Evolutionary conservation across 2,329 filamentous ascomycete genomes (phyloP), one percentile per base, ranked within the genome.

Genomic region (Stylonectria norvegica): DNA sequence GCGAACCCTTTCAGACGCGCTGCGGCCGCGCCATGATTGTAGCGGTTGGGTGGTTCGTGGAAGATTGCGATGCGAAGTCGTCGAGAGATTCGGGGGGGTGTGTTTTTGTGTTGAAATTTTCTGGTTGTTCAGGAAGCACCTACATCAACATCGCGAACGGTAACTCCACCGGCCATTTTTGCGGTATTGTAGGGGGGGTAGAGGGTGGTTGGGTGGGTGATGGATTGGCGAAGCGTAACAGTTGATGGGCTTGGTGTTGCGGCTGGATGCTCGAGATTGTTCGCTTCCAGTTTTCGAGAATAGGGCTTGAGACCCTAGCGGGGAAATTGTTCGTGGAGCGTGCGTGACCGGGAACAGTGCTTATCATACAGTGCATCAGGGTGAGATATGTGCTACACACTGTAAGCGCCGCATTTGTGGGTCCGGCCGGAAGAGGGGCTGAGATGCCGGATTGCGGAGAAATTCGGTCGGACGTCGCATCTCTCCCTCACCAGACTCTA

Each of bases 101-200:
- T 20, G 28, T 36, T 16, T 28, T 18, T 22, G 35, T 31, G 20
- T 20, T 15, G 20, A 18, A 17, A 22, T 36, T 15, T 20, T 36
- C 39, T 38, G 32, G 38, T 49, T 25, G 39, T 50, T 62, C 53
- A 61, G 52, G 62, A 54, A 60, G 50, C 45, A 81, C 81, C 73
- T 82, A 86, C 83, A 79, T 87, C 84, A 70, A 90, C 86, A 76
- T 90, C 86, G 75, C 86, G 85, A 73, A 91, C 86, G 63, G 76
- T 80, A 69, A 88, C 78, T 72, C 85, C 86, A 72, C 84, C 79
- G 68, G 75, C 73, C 86, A 90, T 90, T 70, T 77, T 89, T 75
- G 75, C 76, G 77, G 76, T 80, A 57, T 62, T 67, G 58, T 53
- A 53, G 57, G 40, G 42, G 40, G 50, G 48, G 45, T 45, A 49